Evolutionary conservation across 306 rosid genomes (phyloP).

Genomic region (Quercus agrifolia): DNA sequence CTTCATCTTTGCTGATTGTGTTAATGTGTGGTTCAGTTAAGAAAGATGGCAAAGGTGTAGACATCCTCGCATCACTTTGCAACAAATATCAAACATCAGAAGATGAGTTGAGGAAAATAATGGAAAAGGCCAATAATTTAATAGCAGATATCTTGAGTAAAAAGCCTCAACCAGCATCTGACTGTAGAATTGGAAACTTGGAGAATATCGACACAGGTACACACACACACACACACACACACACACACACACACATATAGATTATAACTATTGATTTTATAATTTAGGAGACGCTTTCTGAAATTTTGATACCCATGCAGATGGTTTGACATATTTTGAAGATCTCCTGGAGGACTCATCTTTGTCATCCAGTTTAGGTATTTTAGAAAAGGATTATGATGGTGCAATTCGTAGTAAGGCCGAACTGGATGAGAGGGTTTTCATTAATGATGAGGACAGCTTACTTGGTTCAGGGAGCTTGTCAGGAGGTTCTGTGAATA

Average conservation of each 20-base stretch:
- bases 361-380: slow-evolving; percentile 52
- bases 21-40: slow-evolving; percentile 49
- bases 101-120: slow-evolving; percentile 75
- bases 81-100: slow-evolving; percentile 68
- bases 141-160: slow-evolving; percentile 76
- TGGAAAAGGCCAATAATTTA: slow-evolving; percentile 77
- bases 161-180: slow-evolving; percentile 66
- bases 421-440: slow-evolving; percentile 88
- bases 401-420: slow-evolving; percentile 57
- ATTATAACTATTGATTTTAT: not conserved
- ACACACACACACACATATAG: not conserved
- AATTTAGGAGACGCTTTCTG: slow-evolving; percentile 2
- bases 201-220: slow-evolving; percentile 74
- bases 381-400: slow-evolving; percentile 77
- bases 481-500: slow-evolving; percentile 60
- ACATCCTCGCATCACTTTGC: slow-evolving; percentile 86
- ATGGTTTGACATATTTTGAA: slow-evolving; percentile 79
- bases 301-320: slow-evolving; percentile 36
- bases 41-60: slow-evolving; percentile 71
- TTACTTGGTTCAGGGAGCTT: slow-evolving; percentile 77
- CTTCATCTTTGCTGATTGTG: slow-evolving; percentile 24
- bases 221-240: not conserved
- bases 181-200: slow-evolving; percentile 62
- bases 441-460: slow-evolving; percentile 83
- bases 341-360: slow-evolving; percentile 73